These are phyloP conservation scores for Xylariaceae sp. DNA, from an alignment of 2,329 filamentous ascomycete genomes.

Conservation along the genomic window DNA sequence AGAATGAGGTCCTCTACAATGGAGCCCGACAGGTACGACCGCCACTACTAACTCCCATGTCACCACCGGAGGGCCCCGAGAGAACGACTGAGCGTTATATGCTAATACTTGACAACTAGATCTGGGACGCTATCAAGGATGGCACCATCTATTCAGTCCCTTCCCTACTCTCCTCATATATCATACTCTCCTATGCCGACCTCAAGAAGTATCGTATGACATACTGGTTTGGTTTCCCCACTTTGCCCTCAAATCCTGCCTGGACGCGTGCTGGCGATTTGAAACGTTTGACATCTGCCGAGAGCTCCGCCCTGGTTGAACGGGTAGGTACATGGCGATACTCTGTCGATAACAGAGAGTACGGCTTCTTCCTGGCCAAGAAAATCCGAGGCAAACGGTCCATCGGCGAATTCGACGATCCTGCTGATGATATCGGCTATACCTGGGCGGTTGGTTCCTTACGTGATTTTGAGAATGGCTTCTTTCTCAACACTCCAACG, in stretches of 20 bases:
- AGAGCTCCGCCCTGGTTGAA: constrained; percentile 76
- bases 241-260: constrained; percentile 77
- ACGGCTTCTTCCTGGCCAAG: constrained; percentile 95
- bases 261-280: constrained; percentile 63
- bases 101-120: constrained; percentile 43
- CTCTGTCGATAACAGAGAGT: constrained; percentile 71
- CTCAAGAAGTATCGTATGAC: constrained; percentile 96
- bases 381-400: constrained; percentile 46
- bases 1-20: constrained; percentile 67
- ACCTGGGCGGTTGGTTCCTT: constrained; percentile 74
- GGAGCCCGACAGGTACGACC: constrained; percentile 67
- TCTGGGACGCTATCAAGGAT: constrained; percentile 97
- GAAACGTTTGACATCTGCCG: constrained; percentile 54
- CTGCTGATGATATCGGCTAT: constrained; percentile 55
- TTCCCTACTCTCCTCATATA: constrained; percentile 82
- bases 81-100: background rate
- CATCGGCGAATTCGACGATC: constrained; percentile 39
- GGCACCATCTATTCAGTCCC: constrained; percentile 94
- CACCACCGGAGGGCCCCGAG: background rate
- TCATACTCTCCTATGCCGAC: constrained; percentile 87
- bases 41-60: background rate
- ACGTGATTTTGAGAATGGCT: constrained; percentile 74
- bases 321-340: constrained; percentile 84
- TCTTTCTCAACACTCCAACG: constrained; percentile 68
- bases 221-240: constrained; percentile 98